Base-by-base conservation (phyloP, 2,329 filamentous ascomycete genomes). In the Plectosphaerella sp. region DNA sequence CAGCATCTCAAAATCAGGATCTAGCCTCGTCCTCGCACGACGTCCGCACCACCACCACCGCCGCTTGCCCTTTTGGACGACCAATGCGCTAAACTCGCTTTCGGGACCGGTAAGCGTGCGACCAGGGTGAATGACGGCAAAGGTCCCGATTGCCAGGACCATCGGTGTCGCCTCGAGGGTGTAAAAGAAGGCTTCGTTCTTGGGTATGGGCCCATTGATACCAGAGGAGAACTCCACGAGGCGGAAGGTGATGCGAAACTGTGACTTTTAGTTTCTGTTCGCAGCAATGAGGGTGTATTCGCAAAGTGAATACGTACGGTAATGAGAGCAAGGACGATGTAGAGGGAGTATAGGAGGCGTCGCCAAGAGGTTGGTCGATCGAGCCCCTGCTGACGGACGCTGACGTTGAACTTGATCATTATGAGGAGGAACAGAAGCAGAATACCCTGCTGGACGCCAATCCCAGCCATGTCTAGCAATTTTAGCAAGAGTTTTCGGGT, bases 221-320 rank as follows among this genome's bases (percentile, higher is more conserved):
- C 73, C 76, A 1, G 67, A 66, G 0, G 72, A 72, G 58, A 77
- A 83, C 55, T 84, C 78, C 16, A 70, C 59, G 2, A 84, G 65
- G 3, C 81, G 75, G 62, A 76, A 84, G 50, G 81, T 68, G 54
- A 83, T 83, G 14, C 79, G 75, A 15, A 71, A 54, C 65, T 67
- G 16, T 53, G 22, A 39, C 37, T 39, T 39, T 39, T 9, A 39
- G 37, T 14, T 14, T 3, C 37, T 7, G n/a, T 9, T n/a, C 37
- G 37, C 37, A 39, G 16, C 14, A 39, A 50, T 53, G 33, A 54
- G 48, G 36, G 7, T 7, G 16, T 39, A 50, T 5, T 20, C 41
- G 22, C 43, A 45, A 24, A 45, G 25, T 45, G 43, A 18, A 24
- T 22, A 58, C 62, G 50, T 52, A 72, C 59, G 0, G 66, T 65